phyloP scores from a whole-genome alignment of 257 asterid genomes.

The Solanum sejunctum region DNA sequence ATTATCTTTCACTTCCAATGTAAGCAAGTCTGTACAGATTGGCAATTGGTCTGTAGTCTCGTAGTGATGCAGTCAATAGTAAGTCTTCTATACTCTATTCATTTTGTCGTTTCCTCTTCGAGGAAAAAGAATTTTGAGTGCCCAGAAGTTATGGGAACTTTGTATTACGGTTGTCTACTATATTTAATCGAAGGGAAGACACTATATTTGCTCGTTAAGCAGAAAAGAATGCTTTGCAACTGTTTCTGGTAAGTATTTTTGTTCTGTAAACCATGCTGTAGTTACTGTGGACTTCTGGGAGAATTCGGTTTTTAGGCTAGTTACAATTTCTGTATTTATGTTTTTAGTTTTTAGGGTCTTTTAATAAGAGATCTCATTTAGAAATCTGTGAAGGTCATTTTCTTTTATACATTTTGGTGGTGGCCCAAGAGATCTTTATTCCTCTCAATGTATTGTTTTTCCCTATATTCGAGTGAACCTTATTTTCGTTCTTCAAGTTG shows the following conservation, averaged over 20 bases:
- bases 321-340: too few relatives aligned
- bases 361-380: too few relatives aligned
- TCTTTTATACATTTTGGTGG: too few relatives aligned
- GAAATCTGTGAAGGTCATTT: too few relatives aligned
- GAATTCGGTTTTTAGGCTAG: too few relatives aligned
- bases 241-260: not conserved
- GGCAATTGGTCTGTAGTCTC: not conserved
- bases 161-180: not conserved
- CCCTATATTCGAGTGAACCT: not conserved
- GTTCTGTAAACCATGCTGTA: not conserved
- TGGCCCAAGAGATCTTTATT: too few relatives aligned
- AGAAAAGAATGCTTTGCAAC: not conserved
- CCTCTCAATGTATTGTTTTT: too few relatives aligned
- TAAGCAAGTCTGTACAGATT: conserved; percentile 28
- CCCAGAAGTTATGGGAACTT: not conserved
- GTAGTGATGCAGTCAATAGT: not conserved
- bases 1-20: conserved; percentile 5
- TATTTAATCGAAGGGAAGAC: not conserved
- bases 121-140: conserved; percentile 1
- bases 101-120: not conserved
- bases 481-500: not conserved
- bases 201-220: not conserved
- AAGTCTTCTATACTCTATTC: not conserved
- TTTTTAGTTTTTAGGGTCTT: too few relatives aligned
- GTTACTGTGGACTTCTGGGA: not conserved